phyloP scores from a whole-genome alignment of 495 filamentous ascomycete species.

The Daldinia childiae region DNA sequence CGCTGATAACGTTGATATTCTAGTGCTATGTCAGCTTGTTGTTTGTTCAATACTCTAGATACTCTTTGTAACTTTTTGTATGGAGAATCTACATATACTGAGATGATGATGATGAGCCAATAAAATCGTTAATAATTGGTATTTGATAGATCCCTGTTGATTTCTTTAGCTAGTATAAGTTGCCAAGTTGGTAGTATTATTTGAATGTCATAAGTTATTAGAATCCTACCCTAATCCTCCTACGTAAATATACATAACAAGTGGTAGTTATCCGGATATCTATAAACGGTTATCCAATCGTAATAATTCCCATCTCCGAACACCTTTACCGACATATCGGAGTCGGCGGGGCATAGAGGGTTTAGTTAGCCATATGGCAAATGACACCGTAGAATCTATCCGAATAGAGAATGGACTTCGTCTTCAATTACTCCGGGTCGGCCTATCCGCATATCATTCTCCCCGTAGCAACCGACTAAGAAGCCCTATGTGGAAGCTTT shows the following conservation, averaged over 20 bases:
- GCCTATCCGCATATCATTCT: slow-evolving; percentile 12
- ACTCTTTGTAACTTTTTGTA: background rate
- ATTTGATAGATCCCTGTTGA: background rate
- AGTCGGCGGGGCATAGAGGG: background rate
- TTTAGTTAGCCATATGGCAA: slow-evolving; percentile 6
- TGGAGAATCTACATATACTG: background rate
- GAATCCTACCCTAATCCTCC: background rate
- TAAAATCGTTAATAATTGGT: background rate
- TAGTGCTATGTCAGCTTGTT: background rate
- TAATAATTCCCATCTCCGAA: slow-evolving; percentile 18
- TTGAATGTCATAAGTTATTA: background rate
- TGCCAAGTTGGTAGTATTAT: background rate
- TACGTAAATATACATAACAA: no score
- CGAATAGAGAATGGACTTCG: slow-evolving; percentile 41
- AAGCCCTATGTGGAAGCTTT: slow-evolving; percentile 14
- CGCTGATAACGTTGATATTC: background rate
- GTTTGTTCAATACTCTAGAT: background rate
- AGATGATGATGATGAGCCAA: background rate
- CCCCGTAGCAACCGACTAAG: background rate
- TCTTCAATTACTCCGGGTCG: slow-evolving; percentile 26
- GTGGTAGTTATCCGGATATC: background rate
- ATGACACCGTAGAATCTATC: slow-evolving; percentile 13
- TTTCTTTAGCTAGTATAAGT: background rate
- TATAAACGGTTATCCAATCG: slow-evolving; percentile 22
- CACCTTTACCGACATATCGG: slow-evolving; percentile 3